Evolutionary conservation across 2,329 filamentous ascomycete genomes (phyloP), one percentile per base, ranked within the genome.

Genomic region (Fusarium verrucosum): DNA sequence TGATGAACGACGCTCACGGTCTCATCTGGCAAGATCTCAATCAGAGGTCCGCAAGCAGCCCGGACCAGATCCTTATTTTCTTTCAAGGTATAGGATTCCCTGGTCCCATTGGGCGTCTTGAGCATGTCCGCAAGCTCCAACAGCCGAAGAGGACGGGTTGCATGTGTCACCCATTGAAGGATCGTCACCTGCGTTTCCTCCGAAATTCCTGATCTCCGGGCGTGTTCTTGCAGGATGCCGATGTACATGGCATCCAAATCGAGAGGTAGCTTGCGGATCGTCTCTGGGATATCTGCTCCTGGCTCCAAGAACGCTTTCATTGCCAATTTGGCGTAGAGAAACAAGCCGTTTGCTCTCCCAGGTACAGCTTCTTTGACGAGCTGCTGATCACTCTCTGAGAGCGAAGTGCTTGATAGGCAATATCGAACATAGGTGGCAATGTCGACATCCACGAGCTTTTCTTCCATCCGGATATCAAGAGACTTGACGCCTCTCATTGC

Each of bases 381-480:
- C 2, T 46, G 16, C 46, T 57, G 62, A 9, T 74, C 52, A 4
- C 50, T 37, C 23, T 62, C 37, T 4, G 69, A 32, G 9, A 76
- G 65, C 1, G 51, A 33, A 2, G 62, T 70, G 1, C 36, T 22
- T 0, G 26, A 38, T 1, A 75, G 63, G 0, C 68, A 51, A 19
- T 70, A 44, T 4, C 65, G 42, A 4, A 82, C 75, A 52, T 75
- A 82, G 1, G 53, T 73, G 2, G 72, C 62, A 17, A 83, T 81
- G 58, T 83, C 81, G 3, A 58, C 38, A 35, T 81, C 76, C 3
- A 83, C 76, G 6, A 72, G 55, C 10, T 51, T 57, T 33, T 74
- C 71, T 11, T 79, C 71, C 10, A 84, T 74, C 3, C 76, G 70
- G 8, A 83, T 58, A 4, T 75, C 60, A 11, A 76, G 42, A n/a